Evolutionary conservation across 768 basidiomycete species (phyloP).

Genomic region (Lactarius vividus): DNA sequence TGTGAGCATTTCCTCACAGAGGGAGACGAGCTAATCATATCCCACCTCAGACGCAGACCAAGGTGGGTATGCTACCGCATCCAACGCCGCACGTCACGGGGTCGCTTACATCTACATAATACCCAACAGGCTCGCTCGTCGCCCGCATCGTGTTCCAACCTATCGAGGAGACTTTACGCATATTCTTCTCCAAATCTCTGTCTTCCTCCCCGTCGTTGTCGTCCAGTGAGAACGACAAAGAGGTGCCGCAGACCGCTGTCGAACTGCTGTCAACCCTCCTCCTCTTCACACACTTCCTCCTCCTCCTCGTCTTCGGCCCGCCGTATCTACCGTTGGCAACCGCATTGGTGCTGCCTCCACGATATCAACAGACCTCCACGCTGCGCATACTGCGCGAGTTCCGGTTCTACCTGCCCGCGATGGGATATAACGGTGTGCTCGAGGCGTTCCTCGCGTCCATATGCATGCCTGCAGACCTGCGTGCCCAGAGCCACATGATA

Average conservation of each 20-base stretch:
- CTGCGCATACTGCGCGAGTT: constrained; percentile 75
- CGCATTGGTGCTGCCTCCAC: constrained; percentile 64
- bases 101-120: not conserved
- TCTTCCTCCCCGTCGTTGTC: not conserved
- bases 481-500: constrained; percentile 79
- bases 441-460: constrained; percentile 89
- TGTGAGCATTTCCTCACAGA: constrained; percentile 92
- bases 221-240: constrained; percentile 4
- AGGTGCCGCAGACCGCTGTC: constrained; percentile 39
- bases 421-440: constrained; percentile 86
- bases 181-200: constrained; percentile 78
- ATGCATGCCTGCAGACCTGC: constrained; percentile 64
- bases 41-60: constrained; percentile 84
- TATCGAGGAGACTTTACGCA: constrained; percentile 86
- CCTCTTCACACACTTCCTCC: constrained; percentile 65
- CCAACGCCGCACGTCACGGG: constrained; percentile 45
- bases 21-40: constrained; percentile 88
- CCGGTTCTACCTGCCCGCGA: constrained; percentile 84
- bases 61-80: constrained; percentile 92
- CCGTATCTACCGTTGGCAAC: constrained; percentile 70
- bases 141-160: constrained; percentile 95
- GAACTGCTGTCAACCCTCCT: constrained; percentile 46
- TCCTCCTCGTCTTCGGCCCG: constrained; percentile 75
- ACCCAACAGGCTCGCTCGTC: constrained; percentile 72
- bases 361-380: constrained; percentile 75